Base-by-base conservation (phyloP, 1,284 basidiomycete species). In the Ustilago crameri region DNA sequence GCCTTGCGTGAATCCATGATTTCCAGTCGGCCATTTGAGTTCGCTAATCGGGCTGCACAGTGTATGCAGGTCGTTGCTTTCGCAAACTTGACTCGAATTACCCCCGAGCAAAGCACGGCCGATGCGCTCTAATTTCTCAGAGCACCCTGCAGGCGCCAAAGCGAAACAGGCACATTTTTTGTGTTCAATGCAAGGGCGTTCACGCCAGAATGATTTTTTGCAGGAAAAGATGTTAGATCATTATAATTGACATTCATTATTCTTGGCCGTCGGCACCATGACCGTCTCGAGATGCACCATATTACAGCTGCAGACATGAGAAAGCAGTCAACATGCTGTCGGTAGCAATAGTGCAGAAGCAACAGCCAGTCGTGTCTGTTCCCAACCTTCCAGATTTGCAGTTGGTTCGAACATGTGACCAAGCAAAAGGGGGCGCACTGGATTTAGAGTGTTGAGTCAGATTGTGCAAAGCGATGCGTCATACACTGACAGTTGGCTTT, bases 11-110 rank as follows among this genome's bases (percentile, higher is more conserved):
- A 30, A 30, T 30, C 30, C 7, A 30, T 9, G 9, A 42, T 18
- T 22, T 42, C 20, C 22, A 9, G 12, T 18, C 24, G 14, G 23
- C 15, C 23, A 26, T 35, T 37, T n/a, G 22, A 49, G n/a, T 35
- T 14, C 41, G 18, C 30, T 32, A 43, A 57, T 57, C 54, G 54
- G 42, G 54, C 47, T 50, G 47, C 48, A 51, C 56, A 51, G 47
- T 51, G 35, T 20, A 58, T 58, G 56, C 56, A 58, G 35, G 38
- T 58, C 55, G 48, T 42, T 38, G 23, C 30, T 30, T 32, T 4
- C 14, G 5, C 38, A 15, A 40, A 20, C 38, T 20, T n/a, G 38
- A 23, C 20, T 23, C 9, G 40, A 42, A 22, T 23, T 10, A 3
- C n/a, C 7, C 40, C 5, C 37, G 10, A n/a, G 41, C 20, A 42